These are phyloP conservation scores for Lipomyces spencermartinsiae DNA, from an alignment of 805 yeast genomes.

Conservation along the genomic window DNA sequence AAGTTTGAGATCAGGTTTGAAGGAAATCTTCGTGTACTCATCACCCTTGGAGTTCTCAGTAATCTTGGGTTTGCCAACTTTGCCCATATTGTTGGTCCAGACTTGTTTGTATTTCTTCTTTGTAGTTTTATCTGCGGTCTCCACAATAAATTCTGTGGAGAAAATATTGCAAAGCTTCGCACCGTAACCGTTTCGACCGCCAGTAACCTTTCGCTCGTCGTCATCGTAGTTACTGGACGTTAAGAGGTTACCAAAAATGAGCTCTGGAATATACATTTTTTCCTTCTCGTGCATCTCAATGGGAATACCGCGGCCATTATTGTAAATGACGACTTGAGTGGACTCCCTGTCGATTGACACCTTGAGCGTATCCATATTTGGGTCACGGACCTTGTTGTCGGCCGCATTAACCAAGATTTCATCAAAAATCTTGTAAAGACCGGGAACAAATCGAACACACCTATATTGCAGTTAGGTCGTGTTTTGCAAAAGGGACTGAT, in stretches of 20 bases:
- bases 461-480: constrained; percentile 46
- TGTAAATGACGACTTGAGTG: constrained; percentile 77
- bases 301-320: constrained; percentile 96
- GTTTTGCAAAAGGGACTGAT: neutral
- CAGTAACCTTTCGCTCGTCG: constrained; percentile 91
- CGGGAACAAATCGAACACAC: constrained; percentile 86
- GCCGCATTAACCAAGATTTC: constrained; percentile 98
- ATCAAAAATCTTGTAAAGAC: constrained; percentile 93
- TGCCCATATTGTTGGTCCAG: constrained; percentile 88
- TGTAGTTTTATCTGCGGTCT: constrained; percentile 78
- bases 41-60: constrained; percentile 58
- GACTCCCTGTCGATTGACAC: constrained; percentile 81
- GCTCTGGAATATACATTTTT: constrained; percentile 90
- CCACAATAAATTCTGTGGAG: constrained; percentile 83
- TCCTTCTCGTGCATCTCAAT: constrained; percentile 91
- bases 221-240: constrained; percentile 97
- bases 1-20: constrained; percentile 83
- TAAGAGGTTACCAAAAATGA: constrained; percentile 91
- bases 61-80: constrained; percentile 77
- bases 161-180: constrained; percentile 97
- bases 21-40: constrained; percentile 86
- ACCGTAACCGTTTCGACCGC: constrained; percentile 98
- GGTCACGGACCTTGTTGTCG: constrained; percentile 95
- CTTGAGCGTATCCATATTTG: constrained; percentile 81
- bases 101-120: constrained; percentile 74